These are phyloP conservation scores for Aspergillus pseudonomiae DNA, from an alignment of 2,329 filamentous ascomycete genomes.

Conservation along the genomic window DNA sequence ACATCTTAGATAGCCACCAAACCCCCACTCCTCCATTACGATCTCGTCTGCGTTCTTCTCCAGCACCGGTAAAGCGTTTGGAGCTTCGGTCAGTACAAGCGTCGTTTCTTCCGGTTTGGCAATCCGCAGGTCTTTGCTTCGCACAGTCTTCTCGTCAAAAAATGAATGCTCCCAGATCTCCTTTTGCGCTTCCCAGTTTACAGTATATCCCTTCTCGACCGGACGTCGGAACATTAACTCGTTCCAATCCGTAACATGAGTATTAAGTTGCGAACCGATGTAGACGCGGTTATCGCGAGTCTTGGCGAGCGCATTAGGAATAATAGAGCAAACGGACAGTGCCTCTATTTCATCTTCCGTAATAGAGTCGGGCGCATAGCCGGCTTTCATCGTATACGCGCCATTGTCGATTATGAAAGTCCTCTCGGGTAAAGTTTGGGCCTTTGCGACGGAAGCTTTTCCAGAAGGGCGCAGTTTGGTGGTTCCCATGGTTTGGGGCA, in stretches of 20 bases:
- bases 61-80: slow-evolving; percentile 77
- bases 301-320: slow-evolving; percentile 88
- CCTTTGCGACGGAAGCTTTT: slow-evolving; percentile 57
- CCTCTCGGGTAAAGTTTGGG: slow-evolving; percentile 56
- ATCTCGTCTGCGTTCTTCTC: slow-evolving; percentile 94
- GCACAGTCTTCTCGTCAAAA: slow-evolving; percentile 68
- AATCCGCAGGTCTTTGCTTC: slow-evolving; percentile 47
- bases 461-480: slow-evolving; percentile 40
- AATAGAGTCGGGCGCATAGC: slow-evolving; percentile 60
- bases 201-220: slow-evolving; percentile 90
- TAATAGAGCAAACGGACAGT: slow-evolving; percentile 60
- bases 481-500: slow-evolving; percentile 31
- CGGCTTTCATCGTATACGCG: slow-evolving; percentile 87
- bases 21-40: slow-evolving; percentile 95
- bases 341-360: slow-evolving; percentile 44
- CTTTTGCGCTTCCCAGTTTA: slow-evolving; percentile 95
- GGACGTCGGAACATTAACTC: slow-evolving; percentile 85
- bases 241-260: slow-evolving; percentile 82
- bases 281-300: slow-evolving; percentile 78
- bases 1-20: slow-evolving; percentile 79
- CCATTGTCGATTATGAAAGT: slow-evolving; percentile 95
- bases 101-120: slow-evolving; percentile 77
- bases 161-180: slow-evolving; percentile 94
- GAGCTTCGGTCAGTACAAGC: slow-evolving; percentile 80
- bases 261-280: slow-evolving; percentile 72